A percentile compares a stretch with the other conserved stretches of the same genome.
Conservation (phyloP, 2,329 filamentous ascomycete genomes). For the Alternaria brassicae region DNA sequence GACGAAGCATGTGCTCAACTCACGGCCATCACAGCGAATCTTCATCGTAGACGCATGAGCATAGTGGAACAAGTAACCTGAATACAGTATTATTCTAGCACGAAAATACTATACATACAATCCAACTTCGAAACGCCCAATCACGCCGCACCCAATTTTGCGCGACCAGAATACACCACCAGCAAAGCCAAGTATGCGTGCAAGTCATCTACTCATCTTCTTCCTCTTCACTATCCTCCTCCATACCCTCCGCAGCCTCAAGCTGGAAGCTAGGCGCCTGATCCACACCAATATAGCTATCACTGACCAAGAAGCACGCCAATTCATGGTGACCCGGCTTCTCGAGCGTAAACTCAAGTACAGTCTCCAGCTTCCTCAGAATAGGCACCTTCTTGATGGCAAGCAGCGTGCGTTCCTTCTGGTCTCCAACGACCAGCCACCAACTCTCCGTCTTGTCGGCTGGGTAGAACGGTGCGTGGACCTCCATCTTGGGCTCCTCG, state of each 20-base stretch:
- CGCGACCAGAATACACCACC: background rate
- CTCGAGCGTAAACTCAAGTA: conserved; percentile 87
- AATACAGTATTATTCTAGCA: background rate
- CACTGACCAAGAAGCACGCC: conserved; percentile 94
- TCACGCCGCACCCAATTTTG: conserved; percentile 1
- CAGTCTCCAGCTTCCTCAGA: conserved; percentile 75
- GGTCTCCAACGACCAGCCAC: conserved; percentile 97
- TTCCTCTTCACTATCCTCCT: conserved; percentile 88
- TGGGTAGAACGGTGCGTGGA: conserved; percentile 96
- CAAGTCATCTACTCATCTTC: conserved; percentile 21
- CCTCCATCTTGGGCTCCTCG: conserved; percentile 77
- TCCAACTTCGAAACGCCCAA: background rate
- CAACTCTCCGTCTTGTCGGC: conserved; percentile 93
- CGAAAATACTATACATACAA: conserved; percentile 3
- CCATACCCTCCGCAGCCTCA: conserved; percentile 88
- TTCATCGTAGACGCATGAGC: background rate
- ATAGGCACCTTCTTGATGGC: conserved; percentile 96
- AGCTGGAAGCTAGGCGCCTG: conserved; percentile 91
- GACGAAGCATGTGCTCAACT: background rate
- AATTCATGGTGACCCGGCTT: conserved; percentile 83
- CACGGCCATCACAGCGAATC: background rate
- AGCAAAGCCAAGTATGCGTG: background rate
- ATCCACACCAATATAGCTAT: conserved; percentile 96
- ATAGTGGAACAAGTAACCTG: background rate
- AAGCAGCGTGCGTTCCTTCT: conserved; percentile 83